A percentile compares a stretch with the other conserved stretches of the same genome.
These are phyloP conservation scores for Scutellaria minor DNA, from an alignment of 257 asterid genomes.

Conservation along the genomic window DNA sequence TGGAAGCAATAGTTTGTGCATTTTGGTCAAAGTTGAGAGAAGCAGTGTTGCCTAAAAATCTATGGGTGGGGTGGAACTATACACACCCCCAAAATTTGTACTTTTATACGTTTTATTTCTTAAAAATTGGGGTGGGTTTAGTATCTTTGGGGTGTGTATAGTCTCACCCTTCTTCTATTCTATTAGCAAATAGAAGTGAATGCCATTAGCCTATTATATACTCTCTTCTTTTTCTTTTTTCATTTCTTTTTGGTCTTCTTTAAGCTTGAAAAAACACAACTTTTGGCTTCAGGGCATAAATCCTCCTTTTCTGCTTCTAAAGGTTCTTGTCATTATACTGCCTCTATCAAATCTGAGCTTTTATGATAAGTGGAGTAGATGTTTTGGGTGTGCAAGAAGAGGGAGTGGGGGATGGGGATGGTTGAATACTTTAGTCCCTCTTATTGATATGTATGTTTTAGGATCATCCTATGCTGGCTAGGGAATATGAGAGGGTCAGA, in stretches of 20 bases:
- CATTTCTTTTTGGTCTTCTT: not conserved
- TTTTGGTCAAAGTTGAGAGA: slow-evolving; percentile 20
- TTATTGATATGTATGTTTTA: slow-evolving; percentile 35
- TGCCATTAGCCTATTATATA: not conserved
- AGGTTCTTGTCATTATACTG: slow-evolving; percentile 15
- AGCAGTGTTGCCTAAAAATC: slow-evolving; percentile 1
- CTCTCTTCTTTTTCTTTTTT: no score
- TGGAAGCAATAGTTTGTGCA: not conserved
- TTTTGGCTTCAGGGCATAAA: slow-evolving; percentile 7
- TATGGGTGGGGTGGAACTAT: not conserved
- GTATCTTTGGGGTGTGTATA: no score
- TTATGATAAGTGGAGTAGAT: slow-evolving; percentile 5
- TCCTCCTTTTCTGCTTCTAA: not conserved
- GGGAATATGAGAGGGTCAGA: slow-evolving; percentile 93
- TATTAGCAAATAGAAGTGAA: not conserved
- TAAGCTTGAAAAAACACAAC: not conserved
- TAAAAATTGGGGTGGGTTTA: no score
- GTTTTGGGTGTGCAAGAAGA: not conserved
- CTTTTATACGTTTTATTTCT: no score
- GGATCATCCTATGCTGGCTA: slow-evolving; percentile 98
- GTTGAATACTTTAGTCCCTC: not conserved
- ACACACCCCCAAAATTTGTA: no score
- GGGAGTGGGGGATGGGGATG: no score
- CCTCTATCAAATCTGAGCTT: not conserved
- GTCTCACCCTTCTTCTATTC: no score